Conservation (phyloP, 2,329 filamentous ascomycete genomes). For the Fusarium illudens region DNA sequence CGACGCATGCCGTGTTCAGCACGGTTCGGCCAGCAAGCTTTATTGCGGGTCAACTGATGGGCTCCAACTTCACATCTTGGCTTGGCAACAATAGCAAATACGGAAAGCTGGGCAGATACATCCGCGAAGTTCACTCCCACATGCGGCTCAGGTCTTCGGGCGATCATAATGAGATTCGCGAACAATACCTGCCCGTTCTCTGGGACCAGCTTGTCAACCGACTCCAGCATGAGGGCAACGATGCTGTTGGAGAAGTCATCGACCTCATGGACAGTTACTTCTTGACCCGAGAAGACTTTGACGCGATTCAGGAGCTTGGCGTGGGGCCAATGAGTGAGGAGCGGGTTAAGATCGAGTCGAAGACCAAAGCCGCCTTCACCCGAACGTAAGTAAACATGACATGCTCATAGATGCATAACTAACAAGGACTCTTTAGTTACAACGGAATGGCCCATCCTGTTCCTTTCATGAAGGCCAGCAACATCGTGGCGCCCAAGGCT, state of each 20-base stretch:
- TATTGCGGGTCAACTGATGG: slow-evolving; percentile 78
- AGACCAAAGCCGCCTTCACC: slow-evolving; percentile 90
- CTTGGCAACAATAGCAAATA: slow-evolving; percentile 94
- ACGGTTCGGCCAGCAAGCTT: slow-evolving; percentile 92
- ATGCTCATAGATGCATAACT: not conserved
- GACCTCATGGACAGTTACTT: slow-evolving; percentile 98
- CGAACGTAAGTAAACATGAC: slow-evolving; percentile 69
- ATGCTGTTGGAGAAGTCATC: slow-evolving; percentile 83
- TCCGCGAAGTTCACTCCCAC: slow-evolving; percentile 96
- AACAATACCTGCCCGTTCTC: slow-evolving; percentile 90
- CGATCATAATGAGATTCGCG: slow-evolving; percentile 91
- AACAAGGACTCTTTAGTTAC: slow-evolving; percentile 65
- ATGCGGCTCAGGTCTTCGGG: slow-evolving; percentile 93
- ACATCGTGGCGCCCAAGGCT: slow-evolving; percentile 76
- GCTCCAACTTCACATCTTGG: slow-evolving; percentile 86
- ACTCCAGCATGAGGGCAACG: slow-evolving; percentile 81
- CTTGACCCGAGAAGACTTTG: slow-evolving; percentile 92
- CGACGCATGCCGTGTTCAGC: slow-evolving; percentile 93
- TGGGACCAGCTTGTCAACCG: slow-evolving; percentile 83
- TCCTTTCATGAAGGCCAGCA: slow-evolving; percentile 95
- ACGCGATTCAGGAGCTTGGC: slow-evolving; percentile 89
- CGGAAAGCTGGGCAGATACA: slow-evolving; percentile 77
- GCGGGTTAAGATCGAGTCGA: slow-evolving; percentile 78
- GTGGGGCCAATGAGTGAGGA: slow-evolving; percentile 84
- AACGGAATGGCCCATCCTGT: slow-evolving; percentile 87